A percentile compares a stretch with the other conserved stretches of the same genome.
phyloP scores from a whole-genome alignment of 2,329 filamentous ascomycete species.

The Talaromyces verruculosus region DNA sequence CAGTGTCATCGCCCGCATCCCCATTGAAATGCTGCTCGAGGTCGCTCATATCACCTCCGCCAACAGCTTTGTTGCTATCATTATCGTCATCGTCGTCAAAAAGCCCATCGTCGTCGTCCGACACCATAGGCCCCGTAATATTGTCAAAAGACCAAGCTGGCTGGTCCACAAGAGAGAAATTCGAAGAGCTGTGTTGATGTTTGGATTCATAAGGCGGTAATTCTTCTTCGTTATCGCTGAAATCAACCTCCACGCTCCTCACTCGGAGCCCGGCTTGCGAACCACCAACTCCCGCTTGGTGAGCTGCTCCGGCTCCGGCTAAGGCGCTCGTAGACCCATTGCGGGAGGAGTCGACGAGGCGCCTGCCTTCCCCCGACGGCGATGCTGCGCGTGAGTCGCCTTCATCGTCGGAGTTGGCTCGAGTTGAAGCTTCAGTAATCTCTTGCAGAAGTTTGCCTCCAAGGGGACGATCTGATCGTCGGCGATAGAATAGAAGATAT shows the following conservation, averaged over 20 bases:
- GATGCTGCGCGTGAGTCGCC: slow-evolving; percentile 46
- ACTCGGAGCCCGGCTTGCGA: slow-evolving; percentile 45
- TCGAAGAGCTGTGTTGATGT: slow-evolving; percentile 33
- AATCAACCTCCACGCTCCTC: slow-evolving; percentile 33
- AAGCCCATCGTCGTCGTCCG: slow-evolving; percentile 33
- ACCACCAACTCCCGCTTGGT: slow-evolving; percentile 64
- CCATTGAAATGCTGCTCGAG: slow-evolving; percentile 27
- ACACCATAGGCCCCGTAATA: slow-evolving; percentile 29
- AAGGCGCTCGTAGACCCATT: slow-evolving; percentile 90
- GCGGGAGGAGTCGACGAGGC: slow-evolving; percentile 83
- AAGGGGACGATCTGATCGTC: slow-evolving; percentile 72
- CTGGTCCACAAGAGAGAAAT: slow-evolving; percentile 27
- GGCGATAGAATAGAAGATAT: slow-evolving; percentile 94
- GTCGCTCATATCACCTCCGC: slow-evolving; percentile 35
- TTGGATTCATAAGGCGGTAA: slow-evolving; percentile 34
- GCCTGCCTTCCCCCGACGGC: slow-evolving; percentile 76
- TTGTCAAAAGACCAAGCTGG: slow-evolving; percentile 41
- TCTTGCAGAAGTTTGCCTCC: slow-evolving; percentile 74
- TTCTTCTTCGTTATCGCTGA: slow-evolving; percentile 27
- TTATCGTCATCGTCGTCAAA: slow-evolving; percentile 33
- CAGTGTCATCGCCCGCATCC: slow-evolving; percentile 25
- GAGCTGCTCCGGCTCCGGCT: slow-evolving; percentile 74
- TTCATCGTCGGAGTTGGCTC: slow-evolving; percentile 50
- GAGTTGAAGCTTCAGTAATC: slow-evolving; percentile 64
- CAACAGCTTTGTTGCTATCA: slow-evolving; percentile 43